These are phyloP conservation scores for Podospora fimiseda DNA, from an alignment of 495 filamentous ascomycete species.

Conservation along the genomic window DNA sequence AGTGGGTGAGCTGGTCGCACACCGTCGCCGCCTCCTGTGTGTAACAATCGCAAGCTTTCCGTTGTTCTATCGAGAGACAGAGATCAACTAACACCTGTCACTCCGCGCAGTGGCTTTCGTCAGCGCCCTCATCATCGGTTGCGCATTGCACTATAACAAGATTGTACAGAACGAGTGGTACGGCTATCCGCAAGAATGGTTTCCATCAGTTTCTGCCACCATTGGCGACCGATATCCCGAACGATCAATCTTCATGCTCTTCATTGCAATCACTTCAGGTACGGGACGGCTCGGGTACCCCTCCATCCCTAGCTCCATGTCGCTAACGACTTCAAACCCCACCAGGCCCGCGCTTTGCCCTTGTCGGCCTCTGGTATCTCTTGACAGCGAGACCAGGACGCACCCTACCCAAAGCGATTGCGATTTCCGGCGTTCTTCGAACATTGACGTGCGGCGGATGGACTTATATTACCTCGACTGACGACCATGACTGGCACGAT, in stretches of 20 bases:
- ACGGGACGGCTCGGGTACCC: conserved; percentile 58
- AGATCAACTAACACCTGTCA: conserved; percentile 6
- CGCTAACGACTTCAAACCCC: conserved; percentile 3
- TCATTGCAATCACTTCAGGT: conserved; percentile 94
- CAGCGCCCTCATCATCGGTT: conserved; percentile 79
- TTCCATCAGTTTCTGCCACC: conserved; percentile 96
- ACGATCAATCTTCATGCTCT: conserved; percentile 90
- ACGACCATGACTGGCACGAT: conserved; percentile 98
- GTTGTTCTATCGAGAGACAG: background rate
- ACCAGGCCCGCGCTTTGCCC: conserved; percentile 77
- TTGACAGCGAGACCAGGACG: conserved; percentile 71
- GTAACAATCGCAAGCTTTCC: conserved; percentile 17
- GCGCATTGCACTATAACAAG: conserved; percentile 85
- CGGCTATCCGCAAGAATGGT: conserved; percentile 97
- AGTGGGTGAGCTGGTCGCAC: conserved; percentile 88
- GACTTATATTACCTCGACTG: conserved; percentile 98
- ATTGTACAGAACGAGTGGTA: conserved; percentile 98
- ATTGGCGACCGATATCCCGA: conserved; percentile 98
- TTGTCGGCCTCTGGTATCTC: conserved; percentile 90
- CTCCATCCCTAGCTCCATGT: background rate
- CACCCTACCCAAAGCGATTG: conserved; percentile 73
- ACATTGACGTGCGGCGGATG: conserved; percentile 95
- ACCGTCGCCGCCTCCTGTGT: conserved; percentile 73
- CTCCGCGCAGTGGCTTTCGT: conserved; percentile 66
- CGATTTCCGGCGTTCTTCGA: conserved; percentile 73